Conservation (phyloP, 2,329 filamentous ascomycete species). For the Calcarisporium arbuscula region DNA sequence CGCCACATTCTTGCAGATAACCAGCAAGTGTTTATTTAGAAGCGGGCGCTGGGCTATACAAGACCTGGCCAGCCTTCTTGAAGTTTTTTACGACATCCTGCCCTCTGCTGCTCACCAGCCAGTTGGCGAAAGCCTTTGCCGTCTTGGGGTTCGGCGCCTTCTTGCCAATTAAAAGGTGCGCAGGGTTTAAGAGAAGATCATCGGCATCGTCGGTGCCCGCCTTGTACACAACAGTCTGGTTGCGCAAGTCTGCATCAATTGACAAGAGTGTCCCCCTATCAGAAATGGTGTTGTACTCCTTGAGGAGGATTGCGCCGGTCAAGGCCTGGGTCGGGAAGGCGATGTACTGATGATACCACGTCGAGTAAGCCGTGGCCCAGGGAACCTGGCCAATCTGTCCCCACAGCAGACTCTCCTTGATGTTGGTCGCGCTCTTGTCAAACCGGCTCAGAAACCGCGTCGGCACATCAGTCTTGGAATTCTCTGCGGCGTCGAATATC, state of each 20-base stretch:
- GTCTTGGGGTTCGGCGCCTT: conserved; percentile 25
- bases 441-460: conserved; percentile 37
- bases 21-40: not conserved
- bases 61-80: conserved; percentile 27
- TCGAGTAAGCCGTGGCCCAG: conserved; percentile 36
- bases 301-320: conserved; percentile 29
- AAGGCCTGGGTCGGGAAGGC: conserved; percentile 39
- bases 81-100: conserved; percentile 30
- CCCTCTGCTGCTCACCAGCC: conserved; percentile 29
- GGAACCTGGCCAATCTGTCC: conserved; percentile 38
- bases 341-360: conserved; percentile 41
- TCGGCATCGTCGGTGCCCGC: conserved; percentile 25
- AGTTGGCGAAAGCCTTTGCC: conserved; percentile 30
- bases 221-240: conserved; percentile 29
- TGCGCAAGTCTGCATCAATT: conserved; percentile 23
- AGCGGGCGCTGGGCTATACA: conserved; percentile 29
- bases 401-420: conserved; percentile 40
- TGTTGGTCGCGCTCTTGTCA: conserved; percentile 43
- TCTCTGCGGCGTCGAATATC: conserved; percentile 27
- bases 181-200: conserved; percentile 36
- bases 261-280: conserved; percentile 39
- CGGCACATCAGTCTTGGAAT: conserved; percentile 20
- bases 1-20: too few species aligned
- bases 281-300: conserved; percentile 41
- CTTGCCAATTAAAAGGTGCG: conserved; percentile 31